Base-by-base conservation (phyloP, 1,139 yeast species). In the Hemisphaericaspora lyxosophila region DNA sequence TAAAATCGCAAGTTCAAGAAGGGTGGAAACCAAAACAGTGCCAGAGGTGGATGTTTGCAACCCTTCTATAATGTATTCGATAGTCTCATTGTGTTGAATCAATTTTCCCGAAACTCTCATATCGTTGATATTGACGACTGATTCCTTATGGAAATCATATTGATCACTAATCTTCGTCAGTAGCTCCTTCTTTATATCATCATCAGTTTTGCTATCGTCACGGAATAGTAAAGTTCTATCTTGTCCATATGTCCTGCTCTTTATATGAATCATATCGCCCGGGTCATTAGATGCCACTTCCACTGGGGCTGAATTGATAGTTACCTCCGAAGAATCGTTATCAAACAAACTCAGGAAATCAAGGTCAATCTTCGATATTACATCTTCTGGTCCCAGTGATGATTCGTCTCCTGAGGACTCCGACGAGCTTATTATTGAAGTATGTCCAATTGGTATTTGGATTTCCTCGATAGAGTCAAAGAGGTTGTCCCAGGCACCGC, bases 401-500 rank as follows among this genome's bases (percentile, higher is more conserved):
- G n/a, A n/a, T n/a, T n/a, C n/a, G n/a, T n/a, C n/a, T n/a, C n/a
- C n/a, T n/a, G n/a, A n/a, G n/a, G n/a, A n/a, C n/a, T 19, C 23
- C 23, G 8, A 19, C 23, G 23, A 19, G 8, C 8, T 7, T 19
- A 19, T 19, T 7, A 19, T 19, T 19, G 8, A 19, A 7, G 23
- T 6, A 5, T n/a, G n/a, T n/a, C n/a, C n/a, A n/a, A n/a, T n/a
- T n/a, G 31, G 11, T 5, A 18, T 2, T n/a, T 17, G 31, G 4
- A n/a, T 17, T 7, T 27, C 35, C 8, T 43, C 44, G 11, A 58
- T 46, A 24, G 42, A 48, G 4, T 48, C 46, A 26, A 57, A 55
- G 13, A 60, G 44, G 25, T 39, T 41, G 17, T 50, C 47, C 65
- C 64, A 60, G 2, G 54, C 57, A 32, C 39, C 39, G 22, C 45